Conservation (phyloP, 805 yeast genomes). For the Lachancea nothofagi region DNA sequence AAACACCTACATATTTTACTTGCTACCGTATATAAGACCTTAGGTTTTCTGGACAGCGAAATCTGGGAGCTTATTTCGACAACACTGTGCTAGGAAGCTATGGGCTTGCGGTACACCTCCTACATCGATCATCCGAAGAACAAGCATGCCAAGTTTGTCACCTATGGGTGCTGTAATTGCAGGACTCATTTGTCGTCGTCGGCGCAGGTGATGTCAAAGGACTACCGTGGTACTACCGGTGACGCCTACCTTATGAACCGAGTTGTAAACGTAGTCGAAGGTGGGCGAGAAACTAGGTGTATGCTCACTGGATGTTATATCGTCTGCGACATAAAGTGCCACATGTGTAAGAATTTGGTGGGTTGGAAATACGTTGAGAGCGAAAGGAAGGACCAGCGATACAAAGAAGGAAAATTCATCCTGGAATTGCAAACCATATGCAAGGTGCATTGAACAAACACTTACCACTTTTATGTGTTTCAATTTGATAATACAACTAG, state of each 20-base stretch:
- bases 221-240: constrained; percentile 53
- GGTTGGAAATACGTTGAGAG: constrained; percentile 64
- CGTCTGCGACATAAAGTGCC: constrained; percentile 54
- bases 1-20: not conserved
- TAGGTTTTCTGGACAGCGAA: not conserved
- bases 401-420: constrained; percentile 58
- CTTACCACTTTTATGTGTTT: no score
- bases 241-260: constrained; percentile 49
- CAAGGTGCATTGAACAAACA: constrained; percentile 14
- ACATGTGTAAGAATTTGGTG: constrained; percentile 45
- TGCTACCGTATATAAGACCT: not conserved
- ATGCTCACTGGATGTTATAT: constrained; percentile 59
- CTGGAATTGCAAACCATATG: constrained; percentile 38
- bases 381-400: constrained; percentile 40
- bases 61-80: not conserved
- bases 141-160: constrained; percentile 19
- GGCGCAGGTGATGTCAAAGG: constrained; percentile 33
- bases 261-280: constrained; percentile 42
- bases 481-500: no score
- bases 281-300: constrained; percentile 35
- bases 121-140: constrained; percentile 22
- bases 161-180: constrained; percentile 31
- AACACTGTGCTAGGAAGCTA: constrained; percentile 7
- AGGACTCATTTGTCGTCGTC: constrained; percentile 31
- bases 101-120: constrained; percentile 28